Base-by-base conservation (phyloP, 202 grass and related monocot species). In the Schoenoplectus tabernaemontani region DNA sequence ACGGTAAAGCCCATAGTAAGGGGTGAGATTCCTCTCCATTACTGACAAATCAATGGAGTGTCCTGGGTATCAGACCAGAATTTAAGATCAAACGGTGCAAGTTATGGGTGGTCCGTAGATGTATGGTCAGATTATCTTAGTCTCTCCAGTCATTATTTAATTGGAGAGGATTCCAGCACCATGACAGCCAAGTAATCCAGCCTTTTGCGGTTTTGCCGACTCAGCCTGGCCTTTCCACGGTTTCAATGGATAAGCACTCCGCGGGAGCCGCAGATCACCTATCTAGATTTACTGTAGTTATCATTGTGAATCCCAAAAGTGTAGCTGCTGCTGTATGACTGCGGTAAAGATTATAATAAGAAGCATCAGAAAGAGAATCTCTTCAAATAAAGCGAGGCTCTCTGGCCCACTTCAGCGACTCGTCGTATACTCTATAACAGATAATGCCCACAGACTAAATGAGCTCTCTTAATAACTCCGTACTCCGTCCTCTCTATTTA, bases 401-500 rank as follows among this genome's bases (percentile, higher is more conserved):
- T 42, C 67, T 23, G 37, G 12, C 39, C 67, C 39, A 34, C 12
- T 20, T 9, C 63, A 66, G 36, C 2, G n/a, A 77, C 73, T 39
- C 20, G 2, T 3, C 11, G 9, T 51, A 77, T 17, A 13, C 0
- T 12, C 0, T 37, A 20, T 1, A 19, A 22, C 1, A 12, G 13
- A 0, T 2, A 26, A 7, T 28, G 11, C 11, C 23, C 42, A 48
- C 67, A 71, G 0, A 26, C 5, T 42, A n/a, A n/a, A 15, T 10
- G 7, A 26, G 7, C 36, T n/a, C 16, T 7, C 3, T 32, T n/a
- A n/a, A n/a, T 38, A 62, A 62, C 43, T 37, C 13, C 20, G 5
- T 7, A 17, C 48, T n/a, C n/a, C n/a, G n/a, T 16, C 19, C 10
- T n/a, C 51, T 43, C 76, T 78, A 78, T 78, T 78, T 78, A 78